Conservation (phyloP, 2,329 filamentous ascomycete species). For the Blastomyces emzantsi region DNA sequence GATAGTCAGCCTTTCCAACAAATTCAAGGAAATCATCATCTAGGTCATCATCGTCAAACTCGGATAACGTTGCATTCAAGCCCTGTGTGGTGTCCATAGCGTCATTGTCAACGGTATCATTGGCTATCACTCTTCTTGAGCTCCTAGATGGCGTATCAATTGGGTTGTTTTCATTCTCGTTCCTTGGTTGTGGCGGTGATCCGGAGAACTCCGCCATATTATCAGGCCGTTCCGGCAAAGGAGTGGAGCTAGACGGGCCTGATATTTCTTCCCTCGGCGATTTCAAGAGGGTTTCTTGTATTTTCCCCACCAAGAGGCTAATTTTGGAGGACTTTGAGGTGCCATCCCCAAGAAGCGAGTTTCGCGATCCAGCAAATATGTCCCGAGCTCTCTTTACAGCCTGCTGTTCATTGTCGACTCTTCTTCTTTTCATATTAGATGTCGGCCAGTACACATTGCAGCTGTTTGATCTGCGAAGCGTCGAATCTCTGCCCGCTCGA, state of each 20-base stretch:
- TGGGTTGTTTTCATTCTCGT: conserved; percentile 9
- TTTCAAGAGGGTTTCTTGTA: conserved; percentile 45
- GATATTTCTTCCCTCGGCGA: conserved; percentile 20
- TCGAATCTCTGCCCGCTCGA: conserved; percentile 35
- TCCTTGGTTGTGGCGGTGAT: conserved; percentile 24
- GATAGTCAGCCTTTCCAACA: conserved; percentile 12
- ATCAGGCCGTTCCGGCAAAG: conserved; percentile 30
- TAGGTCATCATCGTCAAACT: conserved; percentile 42
- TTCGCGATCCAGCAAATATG: conserved; percentile 35
- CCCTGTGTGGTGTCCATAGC: conserved; percentile 2
- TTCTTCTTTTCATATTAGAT: conserved; percentile 54
- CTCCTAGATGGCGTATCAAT: conserved; percentile 22
- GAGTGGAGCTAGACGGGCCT: conserved; percentile 37
- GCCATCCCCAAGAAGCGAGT: conserved; percentile 27
- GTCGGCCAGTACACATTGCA: conserved; percentile 61
- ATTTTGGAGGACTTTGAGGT: conserved; percentile 39
- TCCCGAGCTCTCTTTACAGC: conserved; percentile 38
- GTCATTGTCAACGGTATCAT: background rate
- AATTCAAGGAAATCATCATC: conserved; percentile 39
- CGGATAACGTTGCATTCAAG: conserved; percentile 27
- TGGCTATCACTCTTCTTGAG: background rate
- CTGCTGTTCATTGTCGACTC: conserved; percentile 41
- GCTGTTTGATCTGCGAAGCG: conserved; percentile 57
- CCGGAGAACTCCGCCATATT: conserved; percentile 25
- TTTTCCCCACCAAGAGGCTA: conserved; percentile 56